Evolutionary conservation across 2,329 filamentous ascomycete species (phyloP).

Genomic region (Botrytis elliptica): DNA sequence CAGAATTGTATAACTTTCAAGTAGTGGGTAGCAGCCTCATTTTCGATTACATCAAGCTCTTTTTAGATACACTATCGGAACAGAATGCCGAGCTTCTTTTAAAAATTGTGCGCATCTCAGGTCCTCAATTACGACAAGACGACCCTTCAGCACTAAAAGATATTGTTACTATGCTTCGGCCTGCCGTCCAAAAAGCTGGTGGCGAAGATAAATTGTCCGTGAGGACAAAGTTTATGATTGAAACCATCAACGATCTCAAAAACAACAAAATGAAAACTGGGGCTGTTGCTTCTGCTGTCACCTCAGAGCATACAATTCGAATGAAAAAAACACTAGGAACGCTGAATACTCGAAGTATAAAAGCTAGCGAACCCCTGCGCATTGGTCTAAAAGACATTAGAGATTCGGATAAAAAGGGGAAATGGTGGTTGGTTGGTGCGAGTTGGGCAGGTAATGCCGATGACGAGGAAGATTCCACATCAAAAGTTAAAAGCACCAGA

Average conservation of each 20-base stretch:
- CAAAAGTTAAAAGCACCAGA: background rate
- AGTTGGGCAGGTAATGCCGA: conserved; percentile 64
- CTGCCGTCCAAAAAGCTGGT: conserved; percentile 65
- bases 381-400: conserved; percentile 80
- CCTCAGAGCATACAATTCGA: conserved; percentile 77
- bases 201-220: conserved; percentile 74
- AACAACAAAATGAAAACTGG: conserved; percentile 86
- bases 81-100: conserved; percentile 85
- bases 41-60: conserved; percentile 84
- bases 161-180: conserved; percentile 77
- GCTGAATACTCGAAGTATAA: conserved; percentile 66
- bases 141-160: conserved; percentile 87
- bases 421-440: conserved; percentile 99
- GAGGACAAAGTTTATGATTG: conserved; percentile 95
- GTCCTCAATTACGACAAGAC: conserved; percentile 80
- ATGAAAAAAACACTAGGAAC: conserved; percentile 88
- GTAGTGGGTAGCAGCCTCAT: conserved; percentile 78
- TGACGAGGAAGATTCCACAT: conserved; percentile 34
- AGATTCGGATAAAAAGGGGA: conserved; percentile 80
- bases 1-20: conserved; percentile 90
- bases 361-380: conserved; percentile 76
- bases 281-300: conserved; percentile 66
- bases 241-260: conserved; percentile 90
- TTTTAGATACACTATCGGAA: conserved; percentile 74
- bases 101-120: conserved; percentile 77